phyloP scores from a whole-genome alignment of 1,139 yeast species.

The Pichia cactophila region DNA sequence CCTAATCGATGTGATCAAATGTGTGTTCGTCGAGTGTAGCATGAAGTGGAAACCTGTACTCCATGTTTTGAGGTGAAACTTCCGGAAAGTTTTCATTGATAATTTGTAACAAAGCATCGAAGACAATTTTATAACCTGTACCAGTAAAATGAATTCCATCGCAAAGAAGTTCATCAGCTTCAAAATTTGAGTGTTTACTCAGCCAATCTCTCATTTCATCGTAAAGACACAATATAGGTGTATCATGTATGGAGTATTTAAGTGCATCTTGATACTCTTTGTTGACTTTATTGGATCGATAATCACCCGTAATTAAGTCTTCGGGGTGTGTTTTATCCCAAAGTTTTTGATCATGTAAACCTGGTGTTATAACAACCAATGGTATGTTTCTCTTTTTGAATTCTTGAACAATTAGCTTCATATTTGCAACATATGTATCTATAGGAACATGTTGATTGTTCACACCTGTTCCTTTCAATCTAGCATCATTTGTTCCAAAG shows the following conservation, averaged over 20 bases:
- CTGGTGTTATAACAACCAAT: conserved; percentile 55
- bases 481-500: conserved; percentile 75
- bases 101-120: conserved; percentile 32
- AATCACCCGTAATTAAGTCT: conserved; percentile 29
- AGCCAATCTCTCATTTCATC: conserved; percentile 30
- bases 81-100: conserved; percentile 44
- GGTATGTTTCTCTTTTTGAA: conserved; percentile 38
- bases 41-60: conserved; percentile 10
- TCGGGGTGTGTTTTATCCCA: conserved; percentile 31
- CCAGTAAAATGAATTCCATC: conserved; percentile 64
- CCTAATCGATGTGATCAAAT: neutral
- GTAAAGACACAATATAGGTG: conserved; percentile 40
- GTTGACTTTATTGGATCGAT: conserved; percentile 36
- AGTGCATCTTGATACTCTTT: conserved; percentile 43
- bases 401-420: conserved; percentile 34
- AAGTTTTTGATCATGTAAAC: conserved; percentile 40
- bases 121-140: conserved; percentile 48
- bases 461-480: conserved; percentile 22
- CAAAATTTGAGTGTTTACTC: neutral
- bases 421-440: conserved; percentile 41
- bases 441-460: conserved; percentile 50
- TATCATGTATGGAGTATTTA: conserved; percentile 34
- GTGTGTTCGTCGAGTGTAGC: conserved; percentile 1
- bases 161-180: conserved; percentile 20
- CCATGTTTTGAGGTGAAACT: conserved; percentile 3